These are phyloP conservation scores for Aspergillus clavatus DNA, from an alignment of 2,329 filamentous ascomycete species.

Conservation along the genomic window DNA sequence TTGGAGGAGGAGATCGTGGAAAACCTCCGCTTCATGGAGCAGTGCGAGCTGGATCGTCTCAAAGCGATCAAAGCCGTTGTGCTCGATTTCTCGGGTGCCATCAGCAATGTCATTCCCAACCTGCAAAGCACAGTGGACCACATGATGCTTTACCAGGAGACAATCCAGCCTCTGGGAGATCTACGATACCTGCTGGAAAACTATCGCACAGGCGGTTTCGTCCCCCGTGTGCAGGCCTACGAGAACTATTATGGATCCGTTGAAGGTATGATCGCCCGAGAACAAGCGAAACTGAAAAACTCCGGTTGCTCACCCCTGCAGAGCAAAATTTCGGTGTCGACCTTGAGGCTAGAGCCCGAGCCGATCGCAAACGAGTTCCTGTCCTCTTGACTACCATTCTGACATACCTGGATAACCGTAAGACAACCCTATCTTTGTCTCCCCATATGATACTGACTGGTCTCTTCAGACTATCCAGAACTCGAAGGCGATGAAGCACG, in stretches of 20 bases:
- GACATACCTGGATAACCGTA: constrained; percentile 85
- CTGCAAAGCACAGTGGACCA: constrained; percentile 94
- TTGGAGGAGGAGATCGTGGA: constrained; percentile 93
- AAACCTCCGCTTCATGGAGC: constrained; percentile 92
- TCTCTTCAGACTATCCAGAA: constrained; percentile 70
- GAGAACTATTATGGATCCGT: constrained; percentile 99
- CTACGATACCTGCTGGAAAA: constrained; percentile 92
- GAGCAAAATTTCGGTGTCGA: constrained; percentile 98
- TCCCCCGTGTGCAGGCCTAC: constrained; percentile 85
- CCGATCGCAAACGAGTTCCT: constrained; percentile 92
- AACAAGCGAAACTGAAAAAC: neutral
- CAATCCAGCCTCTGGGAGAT: constrained; percentile 87
- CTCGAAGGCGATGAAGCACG: constrained; percentile 93
- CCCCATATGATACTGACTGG: constrained; percentile 3
- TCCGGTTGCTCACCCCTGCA: constrained; percentile 22
- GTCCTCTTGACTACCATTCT: constrained; percentile 87
- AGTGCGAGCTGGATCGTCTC: constrained; percentile 89
- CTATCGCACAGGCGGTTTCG: constrained; percentile 89
- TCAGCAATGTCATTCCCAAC: constrained; percentile 96
- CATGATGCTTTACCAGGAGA: constrained; percentile 99
- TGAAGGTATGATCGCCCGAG: constrained; percentile 51
- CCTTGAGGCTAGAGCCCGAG: constrained; percentile 87
- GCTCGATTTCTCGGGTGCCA: constrained; percentile 92
- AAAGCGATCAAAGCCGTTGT: constrained; percentile 98
- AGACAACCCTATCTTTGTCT: constrained; percentile 16